Conservation (phyloP, 139 green algal genomes). For the Gonium pectorale region DNA sequence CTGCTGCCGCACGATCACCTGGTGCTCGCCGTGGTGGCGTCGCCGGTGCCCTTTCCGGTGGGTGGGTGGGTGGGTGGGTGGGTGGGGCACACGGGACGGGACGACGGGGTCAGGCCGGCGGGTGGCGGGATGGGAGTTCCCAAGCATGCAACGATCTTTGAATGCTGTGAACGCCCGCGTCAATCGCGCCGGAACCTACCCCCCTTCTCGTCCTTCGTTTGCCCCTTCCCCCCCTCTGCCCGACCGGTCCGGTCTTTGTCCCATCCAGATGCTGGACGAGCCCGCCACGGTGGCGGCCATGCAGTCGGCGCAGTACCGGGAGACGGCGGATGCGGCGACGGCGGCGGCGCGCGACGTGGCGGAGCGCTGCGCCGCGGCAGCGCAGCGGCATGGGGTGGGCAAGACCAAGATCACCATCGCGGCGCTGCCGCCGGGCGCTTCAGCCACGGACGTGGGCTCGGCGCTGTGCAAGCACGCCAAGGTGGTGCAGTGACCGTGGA, state of each 20-base stretch:
- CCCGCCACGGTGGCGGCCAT: constrained; percentile 52
- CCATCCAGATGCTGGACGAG: constrained; percentile 57
- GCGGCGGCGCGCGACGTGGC: constrained; percentile 15
- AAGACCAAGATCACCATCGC: constrained; percentile 53
- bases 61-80: neutral
- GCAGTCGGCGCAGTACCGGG: constrained; percentile 50
- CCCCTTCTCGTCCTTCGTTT: too few species aligned
- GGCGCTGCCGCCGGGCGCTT: constrained; percentile 51
- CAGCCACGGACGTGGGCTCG: constrained; percentile 56
- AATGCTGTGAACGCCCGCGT: neutral
- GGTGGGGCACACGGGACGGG: neutral
- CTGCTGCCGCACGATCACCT: constrained; percentile 61
- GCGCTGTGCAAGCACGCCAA: constrained; percentile 65
- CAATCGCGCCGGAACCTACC: too few species aligned
- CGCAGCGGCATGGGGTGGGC: constrained; percentile 37
- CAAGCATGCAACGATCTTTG: neutral
- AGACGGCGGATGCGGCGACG: constrained; percentile 6
- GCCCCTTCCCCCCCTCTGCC: neutral
- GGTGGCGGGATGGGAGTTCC: too few species aligned
- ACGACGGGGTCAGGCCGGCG: neutral
- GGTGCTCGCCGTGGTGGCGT: constrained; percentile 67
- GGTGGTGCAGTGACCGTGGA: neutral
- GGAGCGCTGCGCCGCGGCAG: constrained; percentile 32
- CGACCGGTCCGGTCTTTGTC: neutral
- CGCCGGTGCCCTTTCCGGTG: constrained; percentile 67